Conservation (phyloP, 2,329 filamentous ascomycete species). For the Decorospora gaudefroyi region DNA sequence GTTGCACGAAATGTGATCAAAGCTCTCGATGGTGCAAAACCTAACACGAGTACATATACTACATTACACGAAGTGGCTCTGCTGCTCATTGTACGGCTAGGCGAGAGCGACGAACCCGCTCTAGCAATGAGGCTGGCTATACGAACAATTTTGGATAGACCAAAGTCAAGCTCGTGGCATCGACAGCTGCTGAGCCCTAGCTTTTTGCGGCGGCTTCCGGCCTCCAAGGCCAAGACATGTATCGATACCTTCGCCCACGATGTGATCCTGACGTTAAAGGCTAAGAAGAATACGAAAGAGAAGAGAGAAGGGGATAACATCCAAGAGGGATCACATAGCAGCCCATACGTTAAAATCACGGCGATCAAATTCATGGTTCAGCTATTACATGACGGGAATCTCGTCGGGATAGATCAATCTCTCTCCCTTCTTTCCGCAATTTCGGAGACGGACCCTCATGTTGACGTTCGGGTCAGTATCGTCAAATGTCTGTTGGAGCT, state of each 20-base stretch:
- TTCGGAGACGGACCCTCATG: slow-evolving; percentile 39
- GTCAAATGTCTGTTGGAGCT: slow-evolving; percentile 44
- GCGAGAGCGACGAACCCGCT: slow-evolving; percentile 38
- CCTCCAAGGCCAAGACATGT: slow-evolving; percentile 35
- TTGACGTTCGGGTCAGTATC: slow-evolving; percentile 46
- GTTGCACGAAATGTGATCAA: slow-evolving; percentile 20
- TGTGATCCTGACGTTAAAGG: slow-evolving; percentile 38
- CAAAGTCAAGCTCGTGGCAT: slow-evolving; percentile 52
- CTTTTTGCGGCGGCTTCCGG: slow-evolving; percentile 43
- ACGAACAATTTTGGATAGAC: slow-evolving; percentile 36
- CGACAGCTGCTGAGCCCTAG: slow-evolving; percentile 39
- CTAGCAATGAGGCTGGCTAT: slow-evolving; percentile 38
- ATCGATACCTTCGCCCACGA: slow-evolving; percentile 35
- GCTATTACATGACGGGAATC: slow-evolving; percentile 41
- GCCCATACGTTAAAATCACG: slow-evolving; percentile 48
- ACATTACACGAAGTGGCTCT: slow-evolving; percentile 32
- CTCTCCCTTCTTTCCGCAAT: slow-evolving; percentile 41
- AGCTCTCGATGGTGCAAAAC: slow-evolving; percentile 8
- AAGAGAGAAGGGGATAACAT: no score
- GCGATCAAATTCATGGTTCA: slow-evolving; percentile 52
- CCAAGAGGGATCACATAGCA: no score
- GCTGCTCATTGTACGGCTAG: slow-evolving; percentile 27
- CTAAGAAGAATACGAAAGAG: slow-evolving; percentile 7
- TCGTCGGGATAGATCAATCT: slow-evolving; percentile 38
- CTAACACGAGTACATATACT: slow-evolving; percentile 7